Evolutionary conservation across 106 monocot genomes (phyloP).

Genomic region (Iris macrosiphon): DNA sequence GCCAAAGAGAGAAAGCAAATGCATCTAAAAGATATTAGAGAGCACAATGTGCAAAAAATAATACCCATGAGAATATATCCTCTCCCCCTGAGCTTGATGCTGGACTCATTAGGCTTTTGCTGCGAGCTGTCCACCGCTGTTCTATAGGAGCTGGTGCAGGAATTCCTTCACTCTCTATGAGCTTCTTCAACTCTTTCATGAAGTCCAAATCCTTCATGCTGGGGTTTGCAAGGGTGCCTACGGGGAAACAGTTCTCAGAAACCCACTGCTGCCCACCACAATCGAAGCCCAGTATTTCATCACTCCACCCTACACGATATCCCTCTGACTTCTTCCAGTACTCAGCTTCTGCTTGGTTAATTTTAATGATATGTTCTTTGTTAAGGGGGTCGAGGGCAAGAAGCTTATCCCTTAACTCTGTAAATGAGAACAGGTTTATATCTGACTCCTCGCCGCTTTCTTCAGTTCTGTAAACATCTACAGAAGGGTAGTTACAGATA

Average conservation of each 20-base stretch:
- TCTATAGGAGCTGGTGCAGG: constrained; percentile 97
- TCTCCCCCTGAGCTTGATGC: constrained; percentile 69
- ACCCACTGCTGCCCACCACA: constrained; percentile 96
- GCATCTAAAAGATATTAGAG: not conserved
- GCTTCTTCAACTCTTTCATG: constrained; percentile 70
- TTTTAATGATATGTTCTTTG: constrained; percentile 76
- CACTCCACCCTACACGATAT: constrained; percentile 83
- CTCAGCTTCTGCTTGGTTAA: constrained; percentile 91
- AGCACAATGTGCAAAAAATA: not conserved
- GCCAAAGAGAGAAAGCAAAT: not conserved
- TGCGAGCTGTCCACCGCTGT: constrained; percentile 90
- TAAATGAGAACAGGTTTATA: constrained; percentile 67
- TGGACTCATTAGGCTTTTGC: constrained; percentile 79
- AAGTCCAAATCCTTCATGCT: constrained; percentile 85
- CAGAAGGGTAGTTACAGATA: constrained; percentile 5
- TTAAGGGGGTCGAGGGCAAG: constrained; percentile 87
- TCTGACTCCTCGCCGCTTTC: constrained; percentile 40
- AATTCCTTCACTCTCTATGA: constrained; percentile 67
- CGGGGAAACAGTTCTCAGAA: constrained; percentile 83
- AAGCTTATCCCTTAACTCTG: constrained; percentile 89
- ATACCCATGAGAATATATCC: constrained; percentile 98
- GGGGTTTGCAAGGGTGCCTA: constrained; percentile 68
- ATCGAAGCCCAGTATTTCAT: constrained; percentile 90
- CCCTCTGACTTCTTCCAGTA: constrained; percentile 95
- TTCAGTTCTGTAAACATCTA: constrained; percentile 52